Base-by-base conservation (phyloP, 345 rosid species). In the Salix udensis region DNA sequence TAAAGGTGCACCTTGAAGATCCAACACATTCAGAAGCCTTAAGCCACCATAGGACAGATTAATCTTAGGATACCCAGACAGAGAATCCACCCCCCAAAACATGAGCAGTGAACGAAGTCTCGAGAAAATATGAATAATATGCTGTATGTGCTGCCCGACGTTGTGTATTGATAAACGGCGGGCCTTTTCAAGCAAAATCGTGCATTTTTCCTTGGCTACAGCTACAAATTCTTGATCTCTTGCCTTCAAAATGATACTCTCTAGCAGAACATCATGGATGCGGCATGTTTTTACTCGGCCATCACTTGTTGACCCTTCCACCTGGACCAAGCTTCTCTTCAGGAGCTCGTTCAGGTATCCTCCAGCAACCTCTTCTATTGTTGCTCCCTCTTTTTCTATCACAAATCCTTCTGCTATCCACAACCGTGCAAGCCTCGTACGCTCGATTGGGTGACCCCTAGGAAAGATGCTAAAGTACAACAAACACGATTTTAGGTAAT, bases 31-130 rank as follows among this genome's bases (percentile, higher is more conserved):
- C 37, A 34, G 37, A 34, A 34, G 37, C 37, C 37, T 34, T 34
- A 34, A 34, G 37, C 37, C 37, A 34, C 37, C 37, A 34, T 34
- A 34, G 37, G 37, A 34, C 37, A 34, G 37, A 34, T 34, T 34
- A 34, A 34, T 34, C 37, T 34, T 5, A 34, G 37, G 6, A 34
- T 34, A 34, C 37, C 37, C 37, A 34, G 6, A 5, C 37, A 34
- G 37, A 40, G 13, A 40, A 40, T 68, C 76, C 4, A 72, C 77
- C 39, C 50, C 44, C 64, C 83, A 74, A 23, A 74, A 81, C 75
- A 69, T 68, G 68, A 77, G 74, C 40, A 81, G 36, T 4, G 84
- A 77, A 53, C 81, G 84, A 37, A 77, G 8, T 55, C 46, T 61
- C 26, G 71, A 67, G 0, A 36, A 68, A 23, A 24, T 62, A 3